Percentiles rank a stretch among this genome's conserved stretches.
Conservation (phyloP, 1,284 basidiomycete genomes). For the Apiotrichum porosum region DNA sequence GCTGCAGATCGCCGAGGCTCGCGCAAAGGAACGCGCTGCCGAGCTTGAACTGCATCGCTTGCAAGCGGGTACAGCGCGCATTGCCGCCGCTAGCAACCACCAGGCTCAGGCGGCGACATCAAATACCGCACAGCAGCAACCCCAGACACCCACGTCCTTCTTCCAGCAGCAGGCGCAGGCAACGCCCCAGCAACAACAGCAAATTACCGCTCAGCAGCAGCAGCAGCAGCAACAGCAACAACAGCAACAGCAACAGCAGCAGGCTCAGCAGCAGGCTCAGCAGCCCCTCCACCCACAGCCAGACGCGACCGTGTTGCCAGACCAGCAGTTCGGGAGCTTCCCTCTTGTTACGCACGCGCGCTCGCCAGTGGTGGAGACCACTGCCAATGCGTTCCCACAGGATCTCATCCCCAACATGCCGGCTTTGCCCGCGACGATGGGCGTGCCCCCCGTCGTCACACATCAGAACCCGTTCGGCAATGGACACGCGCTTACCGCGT, state of each 20-base stretch:
- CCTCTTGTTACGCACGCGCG: slow-evolving; percentile 12
- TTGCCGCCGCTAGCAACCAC: background rate
- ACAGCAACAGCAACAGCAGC: background rate
- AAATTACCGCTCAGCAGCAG: background rate
- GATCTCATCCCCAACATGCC: slow-evolving; percentile 1
- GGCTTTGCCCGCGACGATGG: background rate
- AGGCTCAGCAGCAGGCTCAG: background rate
- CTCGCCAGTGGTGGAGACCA: slow-evolving; percentile 8
- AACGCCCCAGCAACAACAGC: background rate
- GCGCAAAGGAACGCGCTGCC: slow-evolving; percentile 38
- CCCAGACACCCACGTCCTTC: background rate
- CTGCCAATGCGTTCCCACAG: background rate
- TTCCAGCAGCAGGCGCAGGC: too few relatives aligned
- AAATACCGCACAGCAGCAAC: background rate
- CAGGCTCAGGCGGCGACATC: too few relatives aligned
- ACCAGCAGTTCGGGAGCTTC: background rate
- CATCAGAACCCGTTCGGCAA: background rate
- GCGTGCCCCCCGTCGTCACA: too few relatives aligned
- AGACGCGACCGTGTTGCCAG: too few relatives aligned
- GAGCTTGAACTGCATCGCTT: slow-evolving; percentile 39
- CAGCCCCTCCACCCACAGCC: background rate
- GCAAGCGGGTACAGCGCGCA: slow-evolving; percentile 9
- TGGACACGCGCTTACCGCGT: slow-evolving; percentile 26
- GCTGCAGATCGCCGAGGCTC: slow-evolving; percentile 44
- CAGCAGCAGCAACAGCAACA: background rate